Conservation (phyloP, 495 filamentous ascomycete genomes). For the Physcia stellaris region DNA sequence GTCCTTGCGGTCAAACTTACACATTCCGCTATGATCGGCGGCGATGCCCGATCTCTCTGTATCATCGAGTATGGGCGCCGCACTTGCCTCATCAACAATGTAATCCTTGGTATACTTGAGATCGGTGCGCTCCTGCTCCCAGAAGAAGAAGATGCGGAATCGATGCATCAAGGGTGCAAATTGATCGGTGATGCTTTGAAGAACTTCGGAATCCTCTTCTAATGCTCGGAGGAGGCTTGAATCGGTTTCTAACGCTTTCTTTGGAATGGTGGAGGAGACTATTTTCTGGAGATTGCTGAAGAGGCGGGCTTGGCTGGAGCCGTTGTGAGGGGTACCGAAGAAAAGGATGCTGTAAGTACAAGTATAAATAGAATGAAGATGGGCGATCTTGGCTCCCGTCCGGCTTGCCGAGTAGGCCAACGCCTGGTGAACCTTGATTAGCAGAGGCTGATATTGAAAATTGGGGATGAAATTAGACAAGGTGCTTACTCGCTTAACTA, state of each 20-base stretch:
- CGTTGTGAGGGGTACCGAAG: slow-evolving; percentile 27
- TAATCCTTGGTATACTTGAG: slow-evolving; percentile 16
- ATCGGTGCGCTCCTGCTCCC: slow-evolving; percentile 29
- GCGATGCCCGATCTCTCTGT: slow-evolving; percentile 18
- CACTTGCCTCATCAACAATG: slow-evolving; percentile 11
- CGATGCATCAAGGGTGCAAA: slow-evolving; percentile 29
- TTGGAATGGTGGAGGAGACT: slow-evolving; percentile 10
- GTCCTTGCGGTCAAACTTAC: slow-evolving; percentile 13
- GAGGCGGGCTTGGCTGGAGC: slow-evolving; percentile 16
- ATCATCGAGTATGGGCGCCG: slow-evolving; percentile 13
- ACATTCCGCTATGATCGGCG: slow-evolving; percentile 19
- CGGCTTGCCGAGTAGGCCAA: slow-evolving; percentile 11
- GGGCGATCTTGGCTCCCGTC: slow-evolving; percentile 6
- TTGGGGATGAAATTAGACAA: slow-evolving; percentile 1
- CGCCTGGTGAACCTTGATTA: slow-evolving; percentile 8
- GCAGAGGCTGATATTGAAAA: too few species aligned
- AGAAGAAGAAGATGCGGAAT: slow-evolving; percentile 29
- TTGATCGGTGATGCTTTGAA: slow-evolving; percentile 29
- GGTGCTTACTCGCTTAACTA: slow-evolving; percentile 13
- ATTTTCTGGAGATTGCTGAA: slow-evolving; percentile 15
- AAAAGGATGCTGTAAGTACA: slow-evolving; percentile 26
- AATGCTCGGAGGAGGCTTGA: slow-evolving; percentile 18
- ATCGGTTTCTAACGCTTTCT: slow-evolving; percentile 13
- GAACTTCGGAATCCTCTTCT: slow-evolving; percentile 22
- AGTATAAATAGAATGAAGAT: slow-evolving; percentile 24